Evolutionary conservation across 2,329 filamentous ascomycete species (phyloP), one percentile per base, ranked within the genome.

Genomic region (Dactylellina sp.): DNA sequence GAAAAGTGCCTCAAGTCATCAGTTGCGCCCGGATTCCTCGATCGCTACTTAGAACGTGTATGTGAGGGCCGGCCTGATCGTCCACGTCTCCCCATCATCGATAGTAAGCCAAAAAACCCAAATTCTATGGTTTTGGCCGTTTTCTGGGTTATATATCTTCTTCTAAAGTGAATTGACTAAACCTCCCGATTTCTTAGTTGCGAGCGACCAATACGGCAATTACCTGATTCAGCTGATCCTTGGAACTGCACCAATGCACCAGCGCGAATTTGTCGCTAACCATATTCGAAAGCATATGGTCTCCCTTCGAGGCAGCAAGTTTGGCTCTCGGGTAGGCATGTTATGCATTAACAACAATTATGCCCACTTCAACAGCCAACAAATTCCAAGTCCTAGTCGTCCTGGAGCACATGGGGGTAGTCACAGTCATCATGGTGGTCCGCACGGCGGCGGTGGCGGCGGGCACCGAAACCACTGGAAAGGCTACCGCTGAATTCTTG

Each of bases 261-360:
- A 98, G 81, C 91, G 93, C 70, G 96, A 99, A 80, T 85, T 96
- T 76, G 95, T 99, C 76, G 93, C 93, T 52, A 89, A 89, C 65
- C 95, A 99, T 80, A 96, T 99, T 79, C 91, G 92, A 78, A 98
- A 98, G 86, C 95, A 99, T 82, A 99, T 99, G 95, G 95, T 99
- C 7, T 99, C 95, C 65, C 90, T 99, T 53, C 91, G 95, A 75
- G 95, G 95, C 66, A 98, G 95, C 80, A 99, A 99, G 82, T 99
- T 98, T 81, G 95, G 95, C 75, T 99, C 95, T 71, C 92, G 95
- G 68, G 95, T 99, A 75, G 95, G 95, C 32, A 98, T 99, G 94
- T 90, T 99, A 62, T 99, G 96, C 84, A 96, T 92, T 83, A 98
- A 98, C 22, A 66, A 75, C 25, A 75, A 75, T 22, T 75, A 55